Evolutionary conservation across 331 rosid genomes (phyloP), one percentile per base, ranked within the genome.

Genomic region (Rhamnella rubrinervis): DNA sequence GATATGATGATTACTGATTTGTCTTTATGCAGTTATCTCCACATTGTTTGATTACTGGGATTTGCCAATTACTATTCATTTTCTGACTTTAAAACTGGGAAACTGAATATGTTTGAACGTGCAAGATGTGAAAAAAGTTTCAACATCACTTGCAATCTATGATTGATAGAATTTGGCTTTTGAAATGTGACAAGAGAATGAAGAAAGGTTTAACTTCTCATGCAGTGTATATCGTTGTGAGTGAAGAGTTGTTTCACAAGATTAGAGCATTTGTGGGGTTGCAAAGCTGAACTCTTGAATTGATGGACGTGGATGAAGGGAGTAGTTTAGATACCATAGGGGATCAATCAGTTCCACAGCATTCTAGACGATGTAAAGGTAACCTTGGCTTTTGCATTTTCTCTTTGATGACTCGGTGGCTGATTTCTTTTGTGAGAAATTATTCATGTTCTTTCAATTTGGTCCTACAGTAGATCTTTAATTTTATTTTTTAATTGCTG

Each of bases 231-330:
- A 63, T 44, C 19, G 31, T 61, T 75, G 46, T 69, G 23, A 35
- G 46, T n/a, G 23, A 17, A 25, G 64, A 37, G 35, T 56, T 77
- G 51, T 47, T 68, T 49, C 55, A 25, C 40, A 59, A 23, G 61
- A 69, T 63, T 70, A 61, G 63, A 67, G 44, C 65, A 21, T 70
- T 65, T 67, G 75, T 74, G 80, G 78, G 61, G 81, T 62, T 81
- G 73, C 38, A 55, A 66, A 72, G 79, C 71, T 49, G 73, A 61
- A 71, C 67, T 72, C 58, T 71, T 75, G 66, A 75, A 61, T 65
- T 75, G 56, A 90, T 91, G 97, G 97, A 82, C 40, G 84, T 76
- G 55, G 88, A 84, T 20, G 85, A 67, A 63, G 83, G 77, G 59
- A 85, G 77, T 76, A 57, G 71, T 58, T 50, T 82, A 60, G 75